Percentiles rank a stretch among this genome's conserved stretches.
Conservation (phyloP, 345 rosid genomes). For the Citrus glauca region DNA sequence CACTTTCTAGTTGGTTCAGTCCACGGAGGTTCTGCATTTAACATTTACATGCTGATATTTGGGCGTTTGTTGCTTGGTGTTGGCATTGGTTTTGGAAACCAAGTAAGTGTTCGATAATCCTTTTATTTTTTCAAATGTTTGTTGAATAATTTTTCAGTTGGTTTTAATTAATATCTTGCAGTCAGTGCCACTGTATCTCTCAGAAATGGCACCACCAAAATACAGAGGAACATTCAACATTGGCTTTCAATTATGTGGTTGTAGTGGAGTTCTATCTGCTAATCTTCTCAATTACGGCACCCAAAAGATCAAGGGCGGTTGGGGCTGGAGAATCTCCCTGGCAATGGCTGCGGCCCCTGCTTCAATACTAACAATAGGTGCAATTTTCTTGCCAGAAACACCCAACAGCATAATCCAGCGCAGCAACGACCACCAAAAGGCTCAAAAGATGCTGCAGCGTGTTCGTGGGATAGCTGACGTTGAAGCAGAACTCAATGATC, state of each 20-base stretch:
- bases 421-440: slow-evolving; percentile 26
- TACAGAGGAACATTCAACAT: slow-evolving; percentile 75
- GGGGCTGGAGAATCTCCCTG: slow-evolving; percentile 80
- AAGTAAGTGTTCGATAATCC: slow-evolving; percentile 33
- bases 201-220: slow-evolving; percentile 77
- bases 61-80: slow-evolving; percentile 69
- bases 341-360: slow-evolving; percentile 70
- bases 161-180: slow-evolving; percentile 9
- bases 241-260: slow-evolving; percentile 61
- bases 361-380: slow-evolving; percentile 49
- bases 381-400: slow-evolving; percentile 66
- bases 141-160: neutral
- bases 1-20: slow-evolving; percentile 61
- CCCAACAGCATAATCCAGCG: slow-evolving; percentile 64
- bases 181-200: slow-evolving; percentile 80
- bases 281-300: slow-evolving; percentile 60
- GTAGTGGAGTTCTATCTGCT: slow-evolving; percentile 56
- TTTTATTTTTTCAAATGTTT: too few species aligned
- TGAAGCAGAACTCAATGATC: too few species aligned
- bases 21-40: slow-evolving; percentile 49
- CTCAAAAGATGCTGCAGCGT: slow-evolving; percentile 44
- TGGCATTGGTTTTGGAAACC: slow-evolving; percentile 73
- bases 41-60: slow-evolving; percentile 56
- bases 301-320: slow-evolving; percentile 54
- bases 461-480: slow-evolving; percentile 51